phyloP scores from a whole-genome alignment of 306 rosid species.

The Dryas alaskensis region DNA sequence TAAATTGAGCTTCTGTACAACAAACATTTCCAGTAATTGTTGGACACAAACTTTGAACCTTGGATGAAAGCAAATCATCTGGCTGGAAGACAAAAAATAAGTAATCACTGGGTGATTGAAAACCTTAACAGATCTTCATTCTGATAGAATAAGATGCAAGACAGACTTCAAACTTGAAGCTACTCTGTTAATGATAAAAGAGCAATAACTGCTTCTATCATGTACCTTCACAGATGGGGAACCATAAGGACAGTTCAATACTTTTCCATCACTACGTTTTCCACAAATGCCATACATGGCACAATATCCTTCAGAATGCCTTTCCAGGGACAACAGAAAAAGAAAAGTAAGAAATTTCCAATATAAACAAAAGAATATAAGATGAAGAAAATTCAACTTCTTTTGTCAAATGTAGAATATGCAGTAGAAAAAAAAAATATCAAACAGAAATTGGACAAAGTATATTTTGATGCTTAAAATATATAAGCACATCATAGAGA shows the following conservation, averaged over 20 bases:
- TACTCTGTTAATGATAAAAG: slow-evolving; percentile 5
- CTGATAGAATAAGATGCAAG: not conserved
- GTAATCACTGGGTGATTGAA: slow-evolving; percentile 22
- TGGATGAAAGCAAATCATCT: slow-evolving; percentile 84
- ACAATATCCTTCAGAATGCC: slow-evolving; percentile 69
- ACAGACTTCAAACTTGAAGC: not conserved
- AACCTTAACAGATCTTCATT: not conserved
- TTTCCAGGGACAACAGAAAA: slow-evolving; percentile 40
- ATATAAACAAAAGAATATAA: slow-evolving; percentile 12
- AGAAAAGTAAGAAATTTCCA: not conserved
- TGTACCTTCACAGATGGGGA: slow-evolving; percentile 79
- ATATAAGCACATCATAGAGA: too few species aligned
- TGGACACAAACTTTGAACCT: slow-evolving; percentile 94
- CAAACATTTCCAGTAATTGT: slow-evolving; percentile 89
- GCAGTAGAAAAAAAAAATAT: not conserved
- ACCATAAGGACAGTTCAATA: slow-evolving; percentile 75
- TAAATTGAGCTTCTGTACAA: slow-evolving; percentile 88
- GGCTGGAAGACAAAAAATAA: slow-evolving; percentile 61
- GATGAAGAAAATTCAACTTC: not conserved
- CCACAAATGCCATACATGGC: slow-evolving; percentile 92
- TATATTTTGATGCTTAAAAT: not conserved
- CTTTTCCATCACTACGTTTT: slow-evolving; percentile 74
- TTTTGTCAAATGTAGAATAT: not conserved
- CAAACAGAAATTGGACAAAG: not conserved
- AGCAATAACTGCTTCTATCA: not conserved